These are phyloP conservation scores for Brassica incana DNA, from an alignment of 345 rosid species.

Conservation along the genomic window DNA sequence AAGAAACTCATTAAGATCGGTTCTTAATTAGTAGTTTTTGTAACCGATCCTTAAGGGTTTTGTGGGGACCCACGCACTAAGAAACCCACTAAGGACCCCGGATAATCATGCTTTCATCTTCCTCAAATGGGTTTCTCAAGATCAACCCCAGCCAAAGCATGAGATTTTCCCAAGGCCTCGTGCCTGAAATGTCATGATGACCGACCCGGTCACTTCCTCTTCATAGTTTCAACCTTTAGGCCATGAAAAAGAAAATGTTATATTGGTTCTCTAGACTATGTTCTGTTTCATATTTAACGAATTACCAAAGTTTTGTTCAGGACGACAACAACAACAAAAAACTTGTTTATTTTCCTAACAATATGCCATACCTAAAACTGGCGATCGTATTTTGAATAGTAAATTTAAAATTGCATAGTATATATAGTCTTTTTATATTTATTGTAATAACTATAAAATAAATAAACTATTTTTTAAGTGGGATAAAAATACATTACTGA, in stretches of 20 bases:
- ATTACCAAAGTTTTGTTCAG: neutral
- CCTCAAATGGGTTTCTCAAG: conserved; percentile 21
- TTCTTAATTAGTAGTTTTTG: too few species aligned
- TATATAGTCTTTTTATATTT: neutral
- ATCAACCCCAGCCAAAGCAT: conserved; percentile 12
- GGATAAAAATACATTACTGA: neutral
- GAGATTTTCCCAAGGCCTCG: neutral
- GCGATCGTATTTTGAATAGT: neutral
- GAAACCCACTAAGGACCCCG: too few species aligned
- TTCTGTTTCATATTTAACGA: neutral
- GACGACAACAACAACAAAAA: neutral
- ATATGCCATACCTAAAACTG: neutral
- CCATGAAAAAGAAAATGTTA: conserved; percentile 9
- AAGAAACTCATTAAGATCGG: too few species aligned
- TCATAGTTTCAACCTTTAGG: conserved; percentile 9
- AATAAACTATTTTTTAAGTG: neutral
- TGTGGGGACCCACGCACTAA: too few species aligned
- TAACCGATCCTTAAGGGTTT: too few species aligned
- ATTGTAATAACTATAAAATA: neutral
- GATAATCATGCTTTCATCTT: neutral
- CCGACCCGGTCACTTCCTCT: neutral
- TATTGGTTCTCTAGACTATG: conserved; percentile 20
- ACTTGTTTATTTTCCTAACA: neutral
- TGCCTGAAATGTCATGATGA: conserved; percentile 11
- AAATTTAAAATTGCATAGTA: neutral